A percentile compares a stretch with the other conserved stretches of the same genome.
Conservation (phyloP, 1,139 yeast species). For the Candida labiduridarum region DNA sequence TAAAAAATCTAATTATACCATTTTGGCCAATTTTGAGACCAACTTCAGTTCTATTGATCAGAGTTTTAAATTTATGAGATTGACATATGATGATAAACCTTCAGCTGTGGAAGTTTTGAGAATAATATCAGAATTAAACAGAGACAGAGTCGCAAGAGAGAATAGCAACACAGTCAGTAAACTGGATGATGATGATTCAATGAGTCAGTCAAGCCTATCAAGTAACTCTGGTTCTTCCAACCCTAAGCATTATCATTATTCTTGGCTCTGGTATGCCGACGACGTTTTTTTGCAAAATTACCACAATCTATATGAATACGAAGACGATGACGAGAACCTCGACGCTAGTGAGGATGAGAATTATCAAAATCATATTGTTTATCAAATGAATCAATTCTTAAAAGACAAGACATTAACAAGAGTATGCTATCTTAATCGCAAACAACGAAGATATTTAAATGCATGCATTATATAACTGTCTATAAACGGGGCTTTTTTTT, state of each 20-base stretch:
- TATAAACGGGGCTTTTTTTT: background rate
- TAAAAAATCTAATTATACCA: slow-evolving; percentile 27
- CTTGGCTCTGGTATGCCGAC: slow-evolving; percentile 44
- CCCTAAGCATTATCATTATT: slow-evolving; percentile 16
- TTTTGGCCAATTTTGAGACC: slow-evolving; percentile 19
- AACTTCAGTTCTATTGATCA: slow-evolving; percentile 22
- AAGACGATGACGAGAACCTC: slow-evolving; percentile 10
- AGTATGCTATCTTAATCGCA: slow-evolving; percentile 15
- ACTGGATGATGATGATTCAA: slow-evolving; percentile 1
- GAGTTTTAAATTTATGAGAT: slow-evolving; percentile 26
- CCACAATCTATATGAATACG: slow-evolving; percentile 27
- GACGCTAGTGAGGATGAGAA: slow-evolving; percentile 8
- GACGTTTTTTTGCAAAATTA: slow-evolving; percentile 32
- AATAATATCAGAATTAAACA: slow-evolving; percentile 24
- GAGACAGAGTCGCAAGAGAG: slow-evolving; percentile 3
- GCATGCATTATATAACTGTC: slow-evolving; percentile 12
- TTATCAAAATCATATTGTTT: slow-evolving; percentile 3
- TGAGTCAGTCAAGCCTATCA: slow-evolving; percentile 3
- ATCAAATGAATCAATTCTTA: slow-evolving; percentile 13
- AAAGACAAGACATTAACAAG: slow-evolving; percentile 6
- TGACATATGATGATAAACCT: slow-evolving; percentile 33
- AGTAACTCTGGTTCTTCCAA: background rate
- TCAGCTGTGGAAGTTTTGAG: slow-evolving; percentile 29
- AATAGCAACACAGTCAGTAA: background rate
- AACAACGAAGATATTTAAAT: slow-evolving; percentile 6